Conservation (phyloP, 2,329 filamentous ascomycete genomes). For the Acrodontium crateriforme region DNA sequence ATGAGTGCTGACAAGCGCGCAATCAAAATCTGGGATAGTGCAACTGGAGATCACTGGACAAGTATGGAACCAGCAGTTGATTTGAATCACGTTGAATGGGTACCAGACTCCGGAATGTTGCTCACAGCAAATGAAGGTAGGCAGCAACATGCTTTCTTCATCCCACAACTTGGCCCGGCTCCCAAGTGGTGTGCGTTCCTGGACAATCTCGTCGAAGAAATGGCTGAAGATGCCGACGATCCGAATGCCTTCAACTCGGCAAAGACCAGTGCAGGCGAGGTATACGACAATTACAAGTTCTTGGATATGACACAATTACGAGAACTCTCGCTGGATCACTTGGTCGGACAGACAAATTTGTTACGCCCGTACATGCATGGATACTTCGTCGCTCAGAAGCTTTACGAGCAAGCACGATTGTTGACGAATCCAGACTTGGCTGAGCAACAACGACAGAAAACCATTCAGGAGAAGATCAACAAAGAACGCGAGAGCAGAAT, state of each 20-base stretch:
- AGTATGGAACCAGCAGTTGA: constrained; percentile 91
- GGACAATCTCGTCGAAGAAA: constrained; percentile 95
- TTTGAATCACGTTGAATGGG: constrained; percentile 87
- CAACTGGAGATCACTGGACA: constrained; percentile 78
- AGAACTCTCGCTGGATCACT: constrained; percentile 70
- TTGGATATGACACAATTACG: constrained; percentile 76
- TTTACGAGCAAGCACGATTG: constrained; percentile 88
- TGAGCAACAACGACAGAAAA: constrained; percentile 83
- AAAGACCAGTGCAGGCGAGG: constrained; percentile 47
- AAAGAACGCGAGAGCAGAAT: constrained; percentile 94
- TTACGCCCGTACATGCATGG: constrained; percentile 97
- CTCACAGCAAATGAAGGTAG: constrained; percentile 93
- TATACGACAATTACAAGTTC: constrained; percentile 99
- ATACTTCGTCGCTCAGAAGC: constrained; percentile 87
- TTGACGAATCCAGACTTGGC: constrained; percentile 90
- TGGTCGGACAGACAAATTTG: constrained; percentile 80
- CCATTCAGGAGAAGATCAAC: constrained; percentile 87
- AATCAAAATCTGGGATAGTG: constrained; percentile 90
- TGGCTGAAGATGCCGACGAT: constrained; percentile 68
- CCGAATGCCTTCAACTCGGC: constrained; percentile 38
- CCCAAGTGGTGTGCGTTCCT: constrained; percentile 94
- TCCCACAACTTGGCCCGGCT: constrained; percentile 82
- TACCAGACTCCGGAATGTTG: constrained; percentile 84
- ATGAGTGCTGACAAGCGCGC: constrained; percentile 87
- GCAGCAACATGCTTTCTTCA: constrained; percentile 89